Evolutionary conservation across 768 basidiomycete genomes (phyloP), one percentile per base, ranked within the genome.

Genomic region (Boletus coccyginus): DNA sequence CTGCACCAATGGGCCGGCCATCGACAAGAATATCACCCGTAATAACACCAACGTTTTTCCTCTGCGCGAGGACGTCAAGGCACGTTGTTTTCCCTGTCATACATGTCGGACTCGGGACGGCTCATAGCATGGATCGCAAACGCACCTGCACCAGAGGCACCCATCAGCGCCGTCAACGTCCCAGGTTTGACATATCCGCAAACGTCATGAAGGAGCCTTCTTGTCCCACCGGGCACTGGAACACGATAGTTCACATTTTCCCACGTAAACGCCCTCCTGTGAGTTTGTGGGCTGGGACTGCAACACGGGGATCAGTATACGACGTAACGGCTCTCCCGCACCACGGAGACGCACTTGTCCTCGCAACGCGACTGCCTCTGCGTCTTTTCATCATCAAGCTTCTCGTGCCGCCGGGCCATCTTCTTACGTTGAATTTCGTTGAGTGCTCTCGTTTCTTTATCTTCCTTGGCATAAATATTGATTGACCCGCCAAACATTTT

Each of bases 141-240:
- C 74, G 63, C 66, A 73, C 86, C 87, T 42, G 89, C 89, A 50
- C 90, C 90, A 56, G 85, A 87, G 14, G 87, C 87, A 57, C 92
- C 92, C 91, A 95, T 92, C 11, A 95, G 78, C 1, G 92, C 93
- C 0, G 92, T 93, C 58, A 94, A 70, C n/a, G 86, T 91, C 3
- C 92, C 93, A 11, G 93, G 93, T 62, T 87, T 87, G 42, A 92
- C 88, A 65, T 85, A 93, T 0, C 92, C 92, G 58, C 78, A 81
- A 17, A 94, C 83, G 60, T 91, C 84, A 62, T 92, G 83, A 38
- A 94, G 79, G 11, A 94, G 75, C 42, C 82, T 78, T 9, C 74
- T 77, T 14, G 75, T 77, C 9, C 87, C 88, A 27, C 79, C 79
- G 1, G 83, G 76, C 0, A 86, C 81, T 1, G 88, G 90, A 0